phyloP scores from a whole-genome alignment of 78 protist species.

The Polysphondylium violaceum region DNA sequence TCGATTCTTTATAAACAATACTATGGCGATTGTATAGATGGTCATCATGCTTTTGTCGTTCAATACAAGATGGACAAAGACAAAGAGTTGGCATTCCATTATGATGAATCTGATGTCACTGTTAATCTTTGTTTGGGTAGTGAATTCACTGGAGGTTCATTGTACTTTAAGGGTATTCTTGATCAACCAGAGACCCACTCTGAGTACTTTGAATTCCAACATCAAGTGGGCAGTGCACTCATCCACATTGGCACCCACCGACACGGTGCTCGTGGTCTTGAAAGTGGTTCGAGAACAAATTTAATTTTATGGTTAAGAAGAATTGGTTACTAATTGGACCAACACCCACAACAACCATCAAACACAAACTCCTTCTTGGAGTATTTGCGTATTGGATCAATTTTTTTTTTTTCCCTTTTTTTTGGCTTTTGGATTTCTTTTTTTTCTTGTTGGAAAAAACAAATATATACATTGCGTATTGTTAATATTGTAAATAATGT shows the following conservation, averaged over 20 bases:
- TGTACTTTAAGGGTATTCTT: constrained; percentile 76
- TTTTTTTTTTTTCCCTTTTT: too few species aligned
- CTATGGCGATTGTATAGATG: constrained; percentile 25
- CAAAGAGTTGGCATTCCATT: constrained; percentile 84
- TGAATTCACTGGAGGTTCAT: constrained; percentile 83
- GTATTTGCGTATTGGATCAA: too few species aligned
- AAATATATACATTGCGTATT: too few species aligned
- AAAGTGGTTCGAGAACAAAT: constrained; percentile 82
- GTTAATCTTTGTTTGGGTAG: constrained; percentile 85
- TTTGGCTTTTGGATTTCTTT: too few species aligned
- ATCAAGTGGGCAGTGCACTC: constrained; percentile 66
- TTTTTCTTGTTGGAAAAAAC: too few species aligned
- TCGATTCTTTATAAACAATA: constrained; percentile 12
- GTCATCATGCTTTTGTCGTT: constrained; percentile 84
- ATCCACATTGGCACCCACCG: constrained; percentile 86
- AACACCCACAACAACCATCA: too few species aligned
- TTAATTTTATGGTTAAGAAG: constrained; percentile 86
- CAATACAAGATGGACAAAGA: constrained; percentile 82
- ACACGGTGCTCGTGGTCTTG: constrained; percentile 86
- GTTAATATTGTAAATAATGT: too few species aligned
- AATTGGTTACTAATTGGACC: too few species aligned
- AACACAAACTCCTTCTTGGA: too few species aligned
- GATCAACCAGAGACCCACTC: constrained; percentile 69
- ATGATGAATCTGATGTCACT: constrained; percentile 87
- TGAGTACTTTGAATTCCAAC: constrained; percentile 8